phyloP scores from a whole-genome alignment of 345 rosid species.

The Acer saccharum region DNA sequence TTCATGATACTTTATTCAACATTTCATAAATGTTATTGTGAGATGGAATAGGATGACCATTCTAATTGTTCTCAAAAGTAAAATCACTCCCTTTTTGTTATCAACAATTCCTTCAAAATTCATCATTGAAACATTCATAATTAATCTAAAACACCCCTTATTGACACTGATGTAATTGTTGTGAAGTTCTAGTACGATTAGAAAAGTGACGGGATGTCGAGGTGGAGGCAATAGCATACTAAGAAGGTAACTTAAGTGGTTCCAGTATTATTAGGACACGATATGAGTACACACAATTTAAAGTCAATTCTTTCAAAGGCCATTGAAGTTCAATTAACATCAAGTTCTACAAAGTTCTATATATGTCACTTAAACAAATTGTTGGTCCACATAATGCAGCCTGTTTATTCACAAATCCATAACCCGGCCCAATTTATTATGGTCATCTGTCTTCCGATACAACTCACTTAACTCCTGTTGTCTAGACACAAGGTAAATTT shows the following conservation, averaged over 20 bases:
- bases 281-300: not conserved
- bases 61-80: not conserved
- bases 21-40: not conserved
- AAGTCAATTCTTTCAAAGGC: not conserved
- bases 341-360: not conserved
- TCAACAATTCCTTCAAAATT: not conserved
- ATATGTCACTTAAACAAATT: not conserved
- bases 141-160: not conserved
- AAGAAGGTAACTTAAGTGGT: not conserved
- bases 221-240: not conserved
- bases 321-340: not conserved
- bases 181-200: not conserved
- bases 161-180: not conserved
- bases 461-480: not conserved
- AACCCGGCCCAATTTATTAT: not conserved
- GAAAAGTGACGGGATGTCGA: not conserved
- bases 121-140: not conserved
- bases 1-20: not conserved
- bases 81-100: not conserved
- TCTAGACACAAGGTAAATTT: not conserved
- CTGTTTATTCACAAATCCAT: not conserved
- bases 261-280: not conserved
- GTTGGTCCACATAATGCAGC: not conserved
- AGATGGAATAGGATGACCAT: not conserved
- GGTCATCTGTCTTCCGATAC: not conserved